Evolutionary conservation across 140 eudicot genomes (phyloP).

Genomic region (Stevia rebaudiana): DNA sequence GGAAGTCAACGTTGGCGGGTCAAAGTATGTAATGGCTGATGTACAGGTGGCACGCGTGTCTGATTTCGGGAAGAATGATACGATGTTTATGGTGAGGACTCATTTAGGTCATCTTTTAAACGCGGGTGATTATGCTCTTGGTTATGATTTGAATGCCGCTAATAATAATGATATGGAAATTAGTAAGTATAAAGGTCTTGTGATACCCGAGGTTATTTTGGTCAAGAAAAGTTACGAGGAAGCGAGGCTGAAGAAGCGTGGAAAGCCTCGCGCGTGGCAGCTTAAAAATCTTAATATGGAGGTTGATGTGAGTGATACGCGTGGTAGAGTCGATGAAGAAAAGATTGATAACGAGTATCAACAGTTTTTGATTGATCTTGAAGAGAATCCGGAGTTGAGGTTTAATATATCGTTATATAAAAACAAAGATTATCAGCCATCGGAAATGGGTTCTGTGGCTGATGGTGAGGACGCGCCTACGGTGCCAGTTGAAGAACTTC

Average conservation of each 20-base stretch:
- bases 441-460: constrained; percentile 2
- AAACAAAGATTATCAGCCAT: neutral
- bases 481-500: constrained; percentile 1
- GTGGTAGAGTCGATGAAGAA: constrained; percentile 8
- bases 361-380: neutral
- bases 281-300: neutral
- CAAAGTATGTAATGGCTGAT: constrained; percentile 9
- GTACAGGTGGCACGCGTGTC: constrained; percentile 12
- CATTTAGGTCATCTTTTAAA: constrained; percentile 6
- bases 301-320: constrained; percentile 2
- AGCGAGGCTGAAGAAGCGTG: constrained; percentile 9
- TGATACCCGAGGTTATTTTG: constrained; percentile 8
- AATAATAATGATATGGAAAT: constrained; percentile 6
- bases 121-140: constrained; percentile 9
- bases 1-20: constrained; percentile 8
- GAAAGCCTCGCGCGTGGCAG: constrained; percentile 8
- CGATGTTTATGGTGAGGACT: constrained; percentile 8
- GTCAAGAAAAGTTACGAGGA: constrained; percentile 10
- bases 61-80: constrained; percentile 12
- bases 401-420: neutral
- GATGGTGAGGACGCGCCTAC: constrained; percentile 6
- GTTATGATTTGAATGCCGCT: constrained; percentile 6
- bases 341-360: constrained; percentile 5
- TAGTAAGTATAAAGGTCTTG: constrained; percentile 4
- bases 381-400: constrained; percentile 6